Evolutionary conservation across 2,329 filamentous ascomycete species (phyloP).

Genomic region (Tricladium varicosporioides): DNA sequence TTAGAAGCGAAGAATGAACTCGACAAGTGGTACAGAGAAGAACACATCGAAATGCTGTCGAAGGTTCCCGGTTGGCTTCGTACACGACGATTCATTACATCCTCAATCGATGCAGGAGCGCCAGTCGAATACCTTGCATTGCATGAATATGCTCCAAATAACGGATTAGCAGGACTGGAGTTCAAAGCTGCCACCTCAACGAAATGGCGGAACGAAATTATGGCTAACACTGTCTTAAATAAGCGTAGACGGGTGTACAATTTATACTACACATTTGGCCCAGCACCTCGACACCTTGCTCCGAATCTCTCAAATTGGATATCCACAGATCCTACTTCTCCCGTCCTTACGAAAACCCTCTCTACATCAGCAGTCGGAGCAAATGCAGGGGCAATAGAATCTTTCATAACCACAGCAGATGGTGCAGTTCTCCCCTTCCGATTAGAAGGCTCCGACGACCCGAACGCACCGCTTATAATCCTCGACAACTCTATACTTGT

Average conservation of each 20-base stretch:
- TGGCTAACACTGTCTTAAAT: constrained; percentile 54
- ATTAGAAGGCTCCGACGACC: constrained; percentile 68
- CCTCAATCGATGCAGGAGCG: constrained; percentile 57
- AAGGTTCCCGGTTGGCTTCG: constrained; percentile 78
- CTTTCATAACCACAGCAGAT: constrained; percentile 67
- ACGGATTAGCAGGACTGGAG: constrained; percentile 64
- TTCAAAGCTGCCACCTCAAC: constrained; percentile 63
- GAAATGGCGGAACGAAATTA: constrained; percentile 58
- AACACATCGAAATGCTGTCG: constrained; percentile 69
- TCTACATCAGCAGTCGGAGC: constrained; percentile 41
- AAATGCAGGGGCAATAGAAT: constrained; percentile 55
- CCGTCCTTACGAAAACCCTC: constrained; percentile 25
- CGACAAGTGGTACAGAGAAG: constrained; percentile 69
- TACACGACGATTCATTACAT: constrained; percentile 67
- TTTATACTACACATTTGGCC: constrained; percentile 78
- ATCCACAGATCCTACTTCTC: constrained; percentile 44
- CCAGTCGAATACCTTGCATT: constrained; percentile 61
- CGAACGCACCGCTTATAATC: constrained; percentile 68
- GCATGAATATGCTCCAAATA: constrained; percentile 68
- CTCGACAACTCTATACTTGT: constrained; percentile 81
- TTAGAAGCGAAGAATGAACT: constrained; percentile 56
- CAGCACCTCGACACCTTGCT: constrained; percentile 66
- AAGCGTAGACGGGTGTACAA: constrained; percentile 62
- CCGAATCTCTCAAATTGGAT: constrained; percentile 34
- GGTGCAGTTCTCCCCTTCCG: constrained; percentile 69